Evolutionary conservation across 768 basidiomycete genomes (phyloP).

Genomic region (Pleurotus eryngii): DNA sequence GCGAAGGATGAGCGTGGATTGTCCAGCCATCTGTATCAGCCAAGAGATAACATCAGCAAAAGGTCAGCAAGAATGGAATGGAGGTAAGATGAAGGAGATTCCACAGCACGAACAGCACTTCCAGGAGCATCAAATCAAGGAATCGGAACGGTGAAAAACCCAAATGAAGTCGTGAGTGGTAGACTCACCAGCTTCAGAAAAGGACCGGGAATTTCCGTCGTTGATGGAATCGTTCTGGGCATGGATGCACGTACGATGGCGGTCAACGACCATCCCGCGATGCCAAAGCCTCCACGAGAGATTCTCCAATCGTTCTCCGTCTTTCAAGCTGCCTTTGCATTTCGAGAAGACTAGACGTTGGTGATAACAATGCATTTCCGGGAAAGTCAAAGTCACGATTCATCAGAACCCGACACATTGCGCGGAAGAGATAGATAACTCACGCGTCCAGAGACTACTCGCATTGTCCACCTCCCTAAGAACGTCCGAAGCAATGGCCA

Average conservation of each 20-base stretch:
- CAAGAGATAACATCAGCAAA: neutral
- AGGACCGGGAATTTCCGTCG: neutral
- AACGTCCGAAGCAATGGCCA: slow-evolving; percentile 62
- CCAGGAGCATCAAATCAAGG: neutral
- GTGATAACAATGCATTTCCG: no score
- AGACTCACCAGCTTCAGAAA: neutral
- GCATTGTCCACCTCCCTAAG: slow-evolving; percentile 66
- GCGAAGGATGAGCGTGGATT: neutral
- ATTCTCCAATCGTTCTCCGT: slow-evolving; percentile 83
- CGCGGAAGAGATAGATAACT: slow-evolving; percentile 19
- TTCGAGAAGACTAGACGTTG: slow-evolving; percentile 69
- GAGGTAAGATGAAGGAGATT: neutral
- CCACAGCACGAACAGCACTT: neutral
- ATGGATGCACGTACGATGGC: slow-evolving; percentile 19
- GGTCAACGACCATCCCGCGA: slow-evolving; percentile 45
- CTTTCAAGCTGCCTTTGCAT: slow-evolving; percentile 73
- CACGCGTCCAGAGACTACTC: slow-evolving; percentile 70
- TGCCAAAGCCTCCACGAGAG: slow-evolving; percentile 87
- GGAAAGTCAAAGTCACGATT: no score
- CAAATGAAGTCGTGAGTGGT: neutral
- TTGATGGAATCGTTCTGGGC: slow-evolving; percentile 12
- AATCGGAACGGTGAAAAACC: neutral
- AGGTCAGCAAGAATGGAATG: neutral
- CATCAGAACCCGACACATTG: no score
- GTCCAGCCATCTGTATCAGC: neutral